Evolutionary conservation across 2,329 filamentous ascomycete genomes (phyloP), one percentile per base, ranked within the genome.

Genomic region (Cladosporium oxysporum): DNA sequence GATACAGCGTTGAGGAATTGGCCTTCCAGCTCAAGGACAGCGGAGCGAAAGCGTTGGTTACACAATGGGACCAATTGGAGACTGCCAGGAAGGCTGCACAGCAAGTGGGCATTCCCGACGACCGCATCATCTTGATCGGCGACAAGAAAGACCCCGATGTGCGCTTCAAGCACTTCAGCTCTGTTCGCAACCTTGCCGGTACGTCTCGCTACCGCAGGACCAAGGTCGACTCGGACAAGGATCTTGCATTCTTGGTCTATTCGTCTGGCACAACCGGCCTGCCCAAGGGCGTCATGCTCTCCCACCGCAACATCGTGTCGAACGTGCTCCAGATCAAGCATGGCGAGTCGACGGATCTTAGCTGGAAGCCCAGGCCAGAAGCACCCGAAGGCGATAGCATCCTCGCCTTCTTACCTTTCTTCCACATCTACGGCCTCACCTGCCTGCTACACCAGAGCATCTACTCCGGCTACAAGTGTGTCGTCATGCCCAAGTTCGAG

Each of bases 211-310:
- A 85, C 72, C 83, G 87, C 21, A 85, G 85, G 64, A 82, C 87
- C 5, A 88, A 85, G 71, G 79, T 92, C 61, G 83, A 90, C 58
- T 87, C 91, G 0, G 83, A 84, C 59, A 88, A 87, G 66, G 92
- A 97, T 75, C 77, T 95, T 29, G 90, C 92, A 0, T 96, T 95
- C 73, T 79, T 97, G 66, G 92, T 96, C 0, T 97, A 96, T 77
- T 92, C 89, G 59, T 93, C 90, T 8, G 94, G 94, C 8, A 98
- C 94, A 0, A 97, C 94, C 0, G 94, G 94, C 1, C 81, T 93
- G 60, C 93, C 94, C 0, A 98, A 98, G 78, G 94, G 93, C 18
- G 94, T 97, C 16, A 91, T 92, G 86, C 83, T 97, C 35, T 90
- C 88, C 8, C 94, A 98, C 78, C 78, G 81, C 69, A 97, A 97